Evolutionary conservation across 2,329 filamentous ascomycete genomes (phyloP).

Genomic region (Arthrobotrys megalospora): DNA sequence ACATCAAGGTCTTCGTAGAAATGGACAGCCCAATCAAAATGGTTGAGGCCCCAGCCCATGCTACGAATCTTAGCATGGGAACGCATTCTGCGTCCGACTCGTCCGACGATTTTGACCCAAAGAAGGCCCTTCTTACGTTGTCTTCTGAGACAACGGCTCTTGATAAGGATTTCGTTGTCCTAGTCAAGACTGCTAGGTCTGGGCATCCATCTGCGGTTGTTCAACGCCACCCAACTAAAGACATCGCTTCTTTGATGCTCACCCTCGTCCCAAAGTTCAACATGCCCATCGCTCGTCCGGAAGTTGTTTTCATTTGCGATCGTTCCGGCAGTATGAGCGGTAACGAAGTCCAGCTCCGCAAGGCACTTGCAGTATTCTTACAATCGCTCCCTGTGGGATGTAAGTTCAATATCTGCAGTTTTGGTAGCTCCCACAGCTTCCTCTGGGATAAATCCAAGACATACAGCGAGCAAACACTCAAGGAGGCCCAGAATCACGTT

Average conservation of each 20-base stretch:
- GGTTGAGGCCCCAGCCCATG: constrained; percentile 78
- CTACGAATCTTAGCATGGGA: constrained; percentile 77
- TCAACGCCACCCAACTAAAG: constrained; percentile 76
- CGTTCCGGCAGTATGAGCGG: constrained; percentile 77
- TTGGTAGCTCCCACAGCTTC: constrained; percentile 71
- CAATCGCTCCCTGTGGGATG: constrained; percentile 76
- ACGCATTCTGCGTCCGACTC: constrained; percentile 68
- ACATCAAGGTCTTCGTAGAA: constrained; percentile 74
- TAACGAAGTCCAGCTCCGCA: constrained; percentile 72
- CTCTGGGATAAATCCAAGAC: constrained; percentile 70
- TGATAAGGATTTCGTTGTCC: constrained; percentile 77
- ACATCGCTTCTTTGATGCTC: constrained; percentile 78
- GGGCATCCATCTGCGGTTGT: constrained; percentile 76
- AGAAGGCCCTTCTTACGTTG: constrained; percentile 76
- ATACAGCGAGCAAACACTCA: constrained; percentile 70
- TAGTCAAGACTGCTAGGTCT: constrained; percentile 71
- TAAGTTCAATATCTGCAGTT: constrained; percentile 80
- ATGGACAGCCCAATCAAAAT: constrained; percentile 72
- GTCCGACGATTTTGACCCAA: constrained; percentile 69
- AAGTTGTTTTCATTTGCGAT: constrained; percentile 82
- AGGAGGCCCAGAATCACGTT: constrained; percentile 69
- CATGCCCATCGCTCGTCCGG: constrained; percentile 73
- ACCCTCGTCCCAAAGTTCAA: constrained; percentile 80
- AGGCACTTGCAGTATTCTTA: constrained; percentile 76
- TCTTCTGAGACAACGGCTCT: constrained; percentile 72